phyloP scores from a whole-genome alignment of 305 asterid species.

The Euphrasia arctica region DNA sequence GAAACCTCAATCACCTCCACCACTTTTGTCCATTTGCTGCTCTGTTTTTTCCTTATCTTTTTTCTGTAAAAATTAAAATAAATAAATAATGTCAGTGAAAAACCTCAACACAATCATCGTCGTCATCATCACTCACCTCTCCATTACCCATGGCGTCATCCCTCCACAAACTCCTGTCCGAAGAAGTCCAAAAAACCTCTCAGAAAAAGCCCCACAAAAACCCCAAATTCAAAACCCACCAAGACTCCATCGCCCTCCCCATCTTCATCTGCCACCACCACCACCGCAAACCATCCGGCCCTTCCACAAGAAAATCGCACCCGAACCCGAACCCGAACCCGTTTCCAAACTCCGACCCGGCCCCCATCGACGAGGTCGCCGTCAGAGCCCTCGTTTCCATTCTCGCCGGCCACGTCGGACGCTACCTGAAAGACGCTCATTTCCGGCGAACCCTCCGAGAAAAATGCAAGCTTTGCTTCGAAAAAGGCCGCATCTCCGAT shows the following conservation, averaged over 20 bases:
- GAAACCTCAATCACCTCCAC: constrained; percentile 34
- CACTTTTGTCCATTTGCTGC: constrained; percentile 32
- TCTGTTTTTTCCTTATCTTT: constrained; percentile 26
- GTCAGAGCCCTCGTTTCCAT: constrained; percentile 63
- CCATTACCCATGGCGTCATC: constrained; percentile 50
- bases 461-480: constrained; percentile 53
- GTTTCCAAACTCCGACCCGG: constrained; percentile 39
- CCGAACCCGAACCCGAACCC: no score
- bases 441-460: constrained; percentile 39
- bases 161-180: constrained; percentile 58
- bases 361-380: constrained; percentile 64
- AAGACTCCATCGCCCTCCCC: constrained; percentile 47
- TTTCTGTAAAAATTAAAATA: not conserved
- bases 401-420: constrained; percentile 53
- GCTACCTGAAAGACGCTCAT: constrained; percentile 39
- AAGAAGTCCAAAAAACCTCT: constrained; percentile 38
- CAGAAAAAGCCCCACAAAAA: constrained; percentile 26
- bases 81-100: constrained; percentile 33
- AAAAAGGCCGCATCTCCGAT: constrained; percentile 27
- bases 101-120: constrained; percentile 21
- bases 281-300: constrained; percentile 41
- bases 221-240: constrained; percentile 34
- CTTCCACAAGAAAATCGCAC: constrained; percentile 32
- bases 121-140: constrained; percentile 11
- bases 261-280: constrained; percentile 73